Evolutionary conservation across 108 stramenopile species (phyloP), one percentile per base, ranked within the genome.

Genomic region (Chaetoceros tenuissimus): DNA sequence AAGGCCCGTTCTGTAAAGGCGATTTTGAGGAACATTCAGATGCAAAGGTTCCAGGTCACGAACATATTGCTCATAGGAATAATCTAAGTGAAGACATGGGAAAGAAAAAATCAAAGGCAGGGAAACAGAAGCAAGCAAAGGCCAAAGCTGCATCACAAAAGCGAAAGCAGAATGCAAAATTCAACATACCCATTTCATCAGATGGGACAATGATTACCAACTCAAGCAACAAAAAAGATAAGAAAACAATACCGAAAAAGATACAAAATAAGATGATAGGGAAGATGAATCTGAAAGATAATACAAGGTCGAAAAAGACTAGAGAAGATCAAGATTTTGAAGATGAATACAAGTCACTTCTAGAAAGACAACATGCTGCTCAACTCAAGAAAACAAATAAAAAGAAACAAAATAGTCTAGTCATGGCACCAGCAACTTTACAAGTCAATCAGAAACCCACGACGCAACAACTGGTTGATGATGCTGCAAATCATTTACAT

Each of bases 41-140:
- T n/a, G n/a, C n/a, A n/a, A n/a, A n/a, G n/a, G n/a, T n/a, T n/a
- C n/a, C n/a, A n/a, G n/a, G n/a, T n/a, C n/a, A n/a, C n/a, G n/a
- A n/a, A n/a, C n/a, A 40, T 40, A 5, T 10, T 5, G 5, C 34
- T 10, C 13, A 40, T 40, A 40, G 13, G 5, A 40, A 5, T 40
- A 40, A 40, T 13, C 5, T 5, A 40, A 10, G 13, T 10, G 5
- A 40, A 13, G 13, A 40, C 7, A 49, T 49, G 48, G 48, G 48
- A 21, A 49, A 49, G 18, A 7, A n/a, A 24, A 49, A 49, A 18
- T 49, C 48, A 7, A 49, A 49, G 48, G 23, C 48, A 24, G 18
- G 22, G 13, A 49, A 49, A 18, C 19, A 49, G 18, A 49, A 49
- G 48, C 48, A 49, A 18, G 48, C 48, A 21, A 49, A 49, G 48